phyloP scores from a whole-genome alignment of 2,329 filamentous ascomycete species.

The Epichloe brachyelytri region DNA sequence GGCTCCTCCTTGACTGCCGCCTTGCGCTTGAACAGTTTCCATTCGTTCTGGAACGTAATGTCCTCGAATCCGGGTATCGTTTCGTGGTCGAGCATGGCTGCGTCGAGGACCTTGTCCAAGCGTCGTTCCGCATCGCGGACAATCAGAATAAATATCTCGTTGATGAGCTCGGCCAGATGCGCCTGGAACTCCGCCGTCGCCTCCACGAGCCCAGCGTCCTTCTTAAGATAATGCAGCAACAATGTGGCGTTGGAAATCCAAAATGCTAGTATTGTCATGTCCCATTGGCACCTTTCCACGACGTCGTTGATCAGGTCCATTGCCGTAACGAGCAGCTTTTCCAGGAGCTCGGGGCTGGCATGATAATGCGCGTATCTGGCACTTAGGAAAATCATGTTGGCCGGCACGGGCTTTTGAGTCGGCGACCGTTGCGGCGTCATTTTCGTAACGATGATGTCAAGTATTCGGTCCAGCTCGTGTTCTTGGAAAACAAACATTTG shows the following conservation, averaged over 20 bases:
- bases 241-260: conserved; percentile 97
- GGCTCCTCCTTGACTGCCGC: conserved; percentile 83
- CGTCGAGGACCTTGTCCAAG: conserved; percentile 89
- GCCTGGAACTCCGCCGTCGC: conserved; percentile 82
- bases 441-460: conserved; percentile 92
- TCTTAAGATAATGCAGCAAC: conserved; percentile 92
- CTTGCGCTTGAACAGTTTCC: conserved; percentile 93
- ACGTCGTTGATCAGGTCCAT: conserved; percentile 96
- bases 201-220: conserved; percentile 69
- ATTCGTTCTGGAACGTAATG: conserved; percentile 94
- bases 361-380: conserved; percentile 96
- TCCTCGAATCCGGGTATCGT: conserved; percentile 96
- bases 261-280: conserved; percentile 98
- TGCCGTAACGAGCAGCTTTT: conserved; percentile 66
- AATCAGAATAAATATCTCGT: conserved; percentile 96
- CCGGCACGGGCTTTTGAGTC: conserved; percentile 94
- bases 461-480: conserved; percentile 75
- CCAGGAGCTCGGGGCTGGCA: conserved; percentile 71
- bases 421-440: conserved; percentile 95
- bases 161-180: conserved; percentile 86
- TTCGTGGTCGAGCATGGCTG: conserved; percentile 92
- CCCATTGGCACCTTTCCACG: conserved; percentile 93
- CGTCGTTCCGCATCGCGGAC: conserved; percentile 90
- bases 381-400: conserved; percentile 92
- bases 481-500: conserved; percentile 99